phyloP scores from a whole-genome alignment of 768 basidiomycete genomes.

The Naganishia vishniacii region DNA sequence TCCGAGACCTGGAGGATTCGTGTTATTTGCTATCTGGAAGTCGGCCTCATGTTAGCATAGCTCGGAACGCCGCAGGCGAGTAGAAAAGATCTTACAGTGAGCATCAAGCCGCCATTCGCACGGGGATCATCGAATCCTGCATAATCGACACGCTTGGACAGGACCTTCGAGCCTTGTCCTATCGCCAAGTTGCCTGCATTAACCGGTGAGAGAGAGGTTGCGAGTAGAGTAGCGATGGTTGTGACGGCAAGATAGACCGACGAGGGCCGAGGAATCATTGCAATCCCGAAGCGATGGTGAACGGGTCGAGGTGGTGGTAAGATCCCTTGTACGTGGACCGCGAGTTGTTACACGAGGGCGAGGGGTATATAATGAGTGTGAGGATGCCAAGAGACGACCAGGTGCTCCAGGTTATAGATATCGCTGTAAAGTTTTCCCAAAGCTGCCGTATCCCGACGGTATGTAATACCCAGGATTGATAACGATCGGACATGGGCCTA shows the following conservation, averaged over 20 bases:
- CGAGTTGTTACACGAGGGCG: background rate
- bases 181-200: background rate
- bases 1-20: constrained; percentile 53
- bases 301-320: background rate
- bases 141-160: background rate
- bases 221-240: background rate
- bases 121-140: constrained; percentile 11
- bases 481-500: too few species aligned
- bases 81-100: constrained; percentile 6
- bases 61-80: too few species aligned
- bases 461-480: too few species aligned
- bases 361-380: background rate
- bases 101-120: background rate
- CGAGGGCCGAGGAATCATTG: background rate
- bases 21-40: constrained; percentile 17
- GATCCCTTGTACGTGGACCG: background rate
- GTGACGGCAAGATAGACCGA: background rate
- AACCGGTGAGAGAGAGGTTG: background rate
- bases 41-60: background rate
- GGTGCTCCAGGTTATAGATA: too few species aligned
- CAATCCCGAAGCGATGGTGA: background rate
- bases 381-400: too few species aligned
- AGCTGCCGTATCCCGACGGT: too few species aligned
- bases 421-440: too few species aligned
- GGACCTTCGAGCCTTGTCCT: background rate